Conservation (phyloP, 768 basidiomycete species). For the Trametes cubensis region DNA sequence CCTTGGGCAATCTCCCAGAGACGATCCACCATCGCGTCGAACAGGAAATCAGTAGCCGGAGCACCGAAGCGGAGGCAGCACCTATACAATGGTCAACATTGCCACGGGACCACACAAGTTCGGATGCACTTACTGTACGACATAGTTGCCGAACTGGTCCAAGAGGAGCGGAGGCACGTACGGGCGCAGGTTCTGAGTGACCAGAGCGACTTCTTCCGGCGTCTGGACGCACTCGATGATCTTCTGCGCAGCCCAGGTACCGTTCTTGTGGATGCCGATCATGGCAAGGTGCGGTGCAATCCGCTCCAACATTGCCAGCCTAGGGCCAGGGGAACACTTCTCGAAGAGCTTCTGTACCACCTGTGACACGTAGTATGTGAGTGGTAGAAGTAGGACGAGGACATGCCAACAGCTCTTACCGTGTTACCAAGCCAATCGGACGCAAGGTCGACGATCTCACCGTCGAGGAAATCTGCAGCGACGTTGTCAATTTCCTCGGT, state of each 20-base stretch:
- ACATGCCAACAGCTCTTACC: constrained; percentile 41
- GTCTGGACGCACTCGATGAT: constrained; percentile 93
- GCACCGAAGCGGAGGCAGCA: constrained; percentile 90
- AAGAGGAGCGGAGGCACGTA: constrained; percentile 93
- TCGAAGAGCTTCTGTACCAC: constrained; percentile 98
- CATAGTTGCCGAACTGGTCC: constrained; percentile 93
- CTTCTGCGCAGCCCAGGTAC: constrained; percentile 99
- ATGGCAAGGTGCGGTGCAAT: constrained; percentile 92
- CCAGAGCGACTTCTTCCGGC: constrained; percentile 82
- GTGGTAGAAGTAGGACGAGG: background rate
- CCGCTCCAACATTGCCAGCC: constrained; percentile 91
- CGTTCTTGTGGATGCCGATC: constrained; percentile 99
- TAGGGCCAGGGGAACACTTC: constrained; percentile 73
- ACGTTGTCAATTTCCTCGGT: constrained; percentile 89
- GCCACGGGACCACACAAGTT: no score
- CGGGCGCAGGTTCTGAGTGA: constrained; percentile 85
- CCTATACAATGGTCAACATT: constrained; percentile 42
- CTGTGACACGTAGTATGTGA: constrained; percentile 38
- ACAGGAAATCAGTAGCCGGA: constrained; percentile 93
- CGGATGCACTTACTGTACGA: constrained; percentile 73
- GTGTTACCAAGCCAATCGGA: constrained; percentile 99
- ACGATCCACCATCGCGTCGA: constrained; percentile 96
- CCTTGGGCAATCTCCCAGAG: constrained; percentile 99
- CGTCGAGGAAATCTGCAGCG: constrained; percentile 87
- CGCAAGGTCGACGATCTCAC: constrained; percentile 92